phyloP scores from a whole-genome alignment of 2,329 filamentous ascomycete species.

The Macrophomina tecta region DNA sequence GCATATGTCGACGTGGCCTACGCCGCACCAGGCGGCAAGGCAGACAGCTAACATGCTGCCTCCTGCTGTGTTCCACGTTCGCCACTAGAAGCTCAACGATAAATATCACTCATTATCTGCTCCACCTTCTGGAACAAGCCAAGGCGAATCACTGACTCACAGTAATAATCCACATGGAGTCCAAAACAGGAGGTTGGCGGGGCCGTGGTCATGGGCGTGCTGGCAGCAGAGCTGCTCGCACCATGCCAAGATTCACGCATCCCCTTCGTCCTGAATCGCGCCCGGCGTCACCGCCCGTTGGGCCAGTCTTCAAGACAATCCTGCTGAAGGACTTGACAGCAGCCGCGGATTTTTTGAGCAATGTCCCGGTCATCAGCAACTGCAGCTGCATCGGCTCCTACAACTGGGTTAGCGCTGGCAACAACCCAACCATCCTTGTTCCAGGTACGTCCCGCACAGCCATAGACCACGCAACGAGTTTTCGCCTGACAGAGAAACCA shows the following conservation, averaged over 20 bases:
- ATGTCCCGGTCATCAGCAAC: slow-evolving; percentile 42
- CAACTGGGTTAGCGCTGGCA: slow-evolving; percentile 53
- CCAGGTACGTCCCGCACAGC: slow-evolving; percentile 45
- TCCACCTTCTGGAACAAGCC: too few relatives aligned
- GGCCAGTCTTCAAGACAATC: slow-evolving; percentile 36
- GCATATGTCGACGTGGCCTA: neutral
- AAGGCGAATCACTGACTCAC: neutral
- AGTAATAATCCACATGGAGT: neutral
- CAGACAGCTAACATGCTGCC: neutral
- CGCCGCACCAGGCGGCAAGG: slow-evolving; percentile 15
- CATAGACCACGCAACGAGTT: too few relatives aligned
- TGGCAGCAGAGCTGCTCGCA: slow-evolving; percentile 32
- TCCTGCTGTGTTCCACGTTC: slow-evolving; percentile 7
- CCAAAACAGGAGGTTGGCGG: slow-evolving; percentile 34
- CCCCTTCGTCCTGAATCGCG: neutral
- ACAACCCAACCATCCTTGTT: slow-evolving; percentile 49
- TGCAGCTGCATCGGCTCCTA: slow-evolving; percentile 57
- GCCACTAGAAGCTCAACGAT: neutral
- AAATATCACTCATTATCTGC: neutral
- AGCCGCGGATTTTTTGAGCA: neutral
- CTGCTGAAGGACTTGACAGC: slow-evolving; percentile 27
- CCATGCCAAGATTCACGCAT: neutral
- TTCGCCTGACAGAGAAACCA: slow-evolving; percentile 32
- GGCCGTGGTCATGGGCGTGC: slow-evolving; percentile 32
- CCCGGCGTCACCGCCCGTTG: slow-evolving; percentile 38